These are phyloP conservation scores for Talaromyces sp. DNA, from an alignment of 2,329 filamentous ascomycete genomes.

Conservation along the genomic window DNA sequence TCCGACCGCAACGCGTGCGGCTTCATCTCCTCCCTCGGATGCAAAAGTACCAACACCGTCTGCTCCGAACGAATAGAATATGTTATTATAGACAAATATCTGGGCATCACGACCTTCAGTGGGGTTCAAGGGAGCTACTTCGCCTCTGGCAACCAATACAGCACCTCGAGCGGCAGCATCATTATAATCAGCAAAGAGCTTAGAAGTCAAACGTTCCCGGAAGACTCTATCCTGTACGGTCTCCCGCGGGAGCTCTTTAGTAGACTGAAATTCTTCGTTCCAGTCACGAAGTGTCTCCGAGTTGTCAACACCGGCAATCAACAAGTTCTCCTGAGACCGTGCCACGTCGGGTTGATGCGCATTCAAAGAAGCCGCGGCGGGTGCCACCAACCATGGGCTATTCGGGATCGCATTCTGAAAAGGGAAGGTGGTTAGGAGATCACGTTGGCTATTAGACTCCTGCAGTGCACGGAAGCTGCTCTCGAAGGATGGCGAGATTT, in stretches of 20 bases:
- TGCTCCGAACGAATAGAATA: constrained; percentile 97
- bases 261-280: constrained; percentile 99
- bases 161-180: constrained; percentile 90
- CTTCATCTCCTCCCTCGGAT: constrained; percentile 92
- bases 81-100: constrained; percentile 99
- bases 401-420: constrained; percentile 92
- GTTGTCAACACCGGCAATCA: constrained; percentile 86
- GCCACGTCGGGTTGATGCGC: constrained; percentile 78
- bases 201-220: constrained; percentile 85
- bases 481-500: constrained; percentile 78
- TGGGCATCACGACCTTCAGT: constrained; percentile 89
- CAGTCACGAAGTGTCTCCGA: constrained; percentile 92
- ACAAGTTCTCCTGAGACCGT: constrained; percentile 84
- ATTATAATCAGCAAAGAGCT: constrained; percentile 96
- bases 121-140: constrained; percentile 89
- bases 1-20: constrained; percentile 87
- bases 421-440: constrained; percentile 88
- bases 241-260: constrained; percentile 87
- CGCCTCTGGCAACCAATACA: constrained; percentile 83
- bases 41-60: constrained; percentile 97
- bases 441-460: constrained; percentile 76
- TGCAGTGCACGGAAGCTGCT: constrained; percentile 71
- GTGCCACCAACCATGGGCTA: constrained; percentile 83
- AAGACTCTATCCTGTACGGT: constrained; percentile 94
- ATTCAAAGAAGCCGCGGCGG: constrained; percentile 56